Percentiles rank a stretch among this genome's conserved stretches.
phyloP scores from a whole-genome alignment of 306 rosid species.

The Dryas alaskensis region DNA sequence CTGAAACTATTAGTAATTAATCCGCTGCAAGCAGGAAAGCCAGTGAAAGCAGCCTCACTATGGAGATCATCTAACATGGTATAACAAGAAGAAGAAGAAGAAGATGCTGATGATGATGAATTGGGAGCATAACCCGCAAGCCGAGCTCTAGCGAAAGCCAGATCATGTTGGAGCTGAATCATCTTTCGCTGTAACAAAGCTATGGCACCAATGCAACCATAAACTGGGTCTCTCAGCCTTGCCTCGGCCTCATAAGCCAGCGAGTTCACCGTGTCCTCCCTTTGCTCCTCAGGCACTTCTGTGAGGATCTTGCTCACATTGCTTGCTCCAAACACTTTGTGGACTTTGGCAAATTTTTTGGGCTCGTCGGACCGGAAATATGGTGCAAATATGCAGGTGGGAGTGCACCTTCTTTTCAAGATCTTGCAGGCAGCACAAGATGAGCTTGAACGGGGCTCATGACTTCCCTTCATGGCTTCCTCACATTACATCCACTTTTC shows the following conservation, averaged over 20 bases:
- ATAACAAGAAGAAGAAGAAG: constrained; percentile 15
- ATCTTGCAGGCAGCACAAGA: constrained; percentile 96
- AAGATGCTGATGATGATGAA: neutral
- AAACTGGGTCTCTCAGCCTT: constrained; percentile 80
- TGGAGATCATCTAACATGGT: constrained; percentile 29
- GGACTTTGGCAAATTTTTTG: constrained; percentile 77
- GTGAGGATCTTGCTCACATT: constrained; percentile 86
- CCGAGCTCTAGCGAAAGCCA: constrained; percentile 80
- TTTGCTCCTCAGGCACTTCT: constrained; percentile 76
- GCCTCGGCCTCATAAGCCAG: constrained; percentile 86
- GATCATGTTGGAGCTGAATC: constrained; percentile 73
- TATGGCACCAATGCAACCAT: constrained; percentile 94
- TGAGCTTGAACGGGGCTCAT: constrained; percentile 76
- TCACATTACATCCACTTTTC: constrained; percentile 5
- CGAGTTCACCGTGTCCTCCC: constrained; percentile 82
- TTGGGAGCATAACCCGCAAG: constrained; percentile 51
- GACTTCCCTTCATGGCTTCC: constrained; percentile 54
- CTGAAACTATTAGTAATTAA: constrained; percentile 37
- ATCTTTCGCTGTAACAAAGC: constrained; percentile 64
- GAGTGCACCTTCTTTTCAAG: constrained; percentile 71
- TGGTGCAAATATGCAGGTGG: constrained; percentile 84
- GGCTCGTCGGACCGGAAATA: constrained; percentile 79
- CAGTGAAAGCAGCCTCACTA: constrained; percentile 41
- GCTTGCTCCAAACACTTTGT: constrained; percentile 96
- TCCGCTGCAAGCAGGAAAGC: constrained; percentile 44